These are phyloP conservation scores for Annona squamosa DNA, from an alignment of 164 flowering plant species.

Conservation along the genomic window DNA sequence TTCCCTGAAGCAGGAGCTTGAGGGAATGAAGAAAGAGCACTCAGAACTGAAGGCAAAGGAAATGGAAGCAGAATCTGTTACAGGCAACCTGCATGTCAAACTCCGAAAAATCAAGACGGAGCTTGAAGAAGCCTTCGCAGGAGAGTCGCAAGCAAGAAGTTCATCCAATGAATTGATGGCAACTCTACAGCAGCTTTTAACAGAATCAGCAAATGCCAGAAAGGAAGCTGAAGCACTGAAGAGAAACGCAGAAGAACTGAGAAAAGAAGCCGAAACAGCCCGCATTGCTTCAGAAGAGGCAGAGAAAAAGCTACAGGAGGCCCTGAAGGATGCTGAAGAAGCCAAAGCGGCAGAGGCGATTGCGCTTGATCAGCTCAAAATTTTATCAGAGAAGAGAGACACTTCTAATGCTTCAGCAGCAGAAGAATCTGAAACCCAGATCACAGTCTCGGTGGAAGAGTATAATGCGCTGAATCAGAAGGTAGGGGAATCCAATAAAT, in stretches of 20 bases:
- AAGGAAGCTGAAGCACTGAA: conserved; percentile 59
- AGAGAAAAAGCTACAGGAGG: conserved; percentile 48
- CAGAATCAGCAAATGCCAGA: conserved; percentile 53
- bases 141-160: conserved; percentile 48
- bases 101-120: conserved; percentile 62
- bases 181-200: conserved; percentile 49
- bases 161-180: conserved; percentile 60
- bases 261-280: conserved; percentile 47
- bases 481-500: conserved; percentile 59
- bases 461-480: conserved; percentile 64
- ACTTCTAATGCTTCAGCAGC: conserved; percentile 68
- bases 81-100: conserved; percentile 64
- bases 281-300: conserved; percentile 48
- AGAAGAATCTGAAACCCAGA: conserved; percentile 57
- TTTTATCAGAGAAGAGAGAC: conserved; percentile 52
- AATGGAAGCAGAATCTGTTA: conserved; percentile 67
- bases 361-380: conserved; percentile 58
- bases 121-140: conserved; percentile 58
- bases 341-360: conserved; percentile 69
- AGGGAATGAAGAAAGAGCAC: conserved; percentile 70
- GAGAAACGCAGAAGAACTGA: conserved; percentile 53
- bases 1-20: conserved; percentile 62
- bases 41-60: conserved; percentile 66
- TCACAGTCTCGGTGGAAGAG: conserved; percentile 71
- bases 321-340: conserved; percentile 67